Base-by-base conservation (phyloP, 257 asterid genomes). In the Echium plantagineum region DNA sequence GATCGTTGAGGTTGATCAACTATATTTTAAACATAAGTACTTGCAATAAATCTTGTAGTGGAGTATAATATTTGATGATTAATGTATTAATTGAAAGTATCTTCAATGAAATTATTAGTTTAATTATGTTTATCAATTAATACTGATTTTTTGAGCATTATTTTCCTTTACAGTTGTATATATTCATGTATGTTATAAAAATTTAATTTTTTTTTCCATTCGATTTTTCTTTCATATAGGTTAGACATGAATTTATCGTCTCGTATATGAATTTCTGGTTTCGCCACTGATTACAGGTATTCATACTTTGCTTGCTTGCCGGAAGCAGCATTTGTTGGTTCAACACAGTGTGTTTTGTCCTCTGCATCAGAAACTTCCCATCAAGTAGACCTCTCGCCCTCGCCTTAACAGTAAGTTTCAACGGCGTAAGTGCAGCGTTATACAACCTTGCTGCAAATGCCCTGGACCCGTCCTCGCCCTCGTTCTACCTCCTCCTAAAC, bases 281-380 rank as follows among this genome's bases (percentile, higher is more conserved):
- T 16, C 8, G 12, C 2, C 16, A 54, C 51, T 15, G 20, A 19
- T 55, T 78, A 74, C 80, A 90, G 98, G 83, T 90, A 18, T 82
- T 87, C 64, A 46, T 83, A 19, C 81, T 87, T 16, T 87, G 98
- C 81, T 78, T 90, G 62, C 73, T 90, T 69, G 82, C 90, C n/a
- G 96, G 98, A 49, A 68, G 80, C 71, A 90, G 98, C 86, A 87
- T 90, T 31, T 85, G 94, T 67, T 90, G 98, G 98, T 90, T 90
- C 73, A 90, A 90, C 57, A 90, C 98, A 16, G 89, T 90, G 13
- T 87, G 98, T 68, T 90, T 81, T 60, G 90, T 87, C 22, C 98
- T 90, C 24, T 87, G 98, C 89, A 78, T 90, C 56, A 85, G 66
- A 69, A 87, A 85, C 35, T 90, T 90, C 80, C 95, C 96, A 0